Evolutionary conservation across 768 basidiomycete genomes (phyloP).

Genomic region (Leccinum disarticulatum): DNA sequence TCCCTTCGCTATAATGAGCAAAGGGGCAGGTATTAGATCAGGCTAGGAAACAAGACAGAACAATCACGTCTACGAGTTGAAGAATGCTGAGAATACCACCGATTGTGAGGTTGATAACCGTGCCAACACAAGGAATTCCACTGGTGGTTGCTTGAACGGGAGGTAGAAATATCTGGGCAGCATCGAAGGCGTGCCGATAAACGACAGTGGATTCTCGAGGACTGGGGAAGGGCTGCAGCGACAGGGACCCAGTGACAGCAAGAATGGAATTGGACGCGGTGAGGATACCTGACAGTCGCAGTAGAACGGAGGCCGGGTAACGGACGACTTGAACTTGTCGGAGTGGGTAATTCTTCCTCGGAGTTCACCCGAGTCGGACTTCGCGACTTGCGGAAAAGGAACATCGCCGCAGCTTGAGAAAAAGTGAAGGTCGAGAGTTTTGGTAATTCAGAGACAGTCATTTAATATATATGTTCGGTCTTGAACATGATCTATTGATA

Average conservation of each 20-base stretch:
- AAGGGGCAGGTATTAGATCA: not conserved
- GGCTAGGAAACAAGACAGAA: not conserved
- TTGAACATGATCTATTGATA: no score
- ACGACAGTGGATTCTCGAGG: not conserved
- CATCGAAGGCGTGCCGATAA: no score
- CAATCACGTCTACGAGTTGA: constrained; percentile 9
- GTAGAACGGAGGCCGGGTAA: not conserved
- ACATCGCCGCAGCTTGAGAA: no score
- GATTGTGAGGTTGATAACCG: constrained; percentile 4
- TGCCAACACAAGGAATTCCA: not conserved
- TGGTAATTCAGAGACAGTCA: no score
- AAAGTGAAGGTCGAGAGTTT: no score
- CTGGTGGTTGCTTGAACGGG: not conserved
- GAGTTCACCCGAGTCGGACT: no score
- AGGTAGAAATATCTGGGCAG: constrained; percentile 3
- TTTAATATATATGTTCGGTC: no score
- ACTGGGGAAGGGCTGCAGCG: not conserved
- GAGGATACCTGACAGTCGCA: not conserved
- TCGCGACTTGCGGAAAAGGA: no score
- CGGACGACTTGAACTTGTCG: not conserved
- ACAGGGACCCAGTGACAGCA: not conserved
- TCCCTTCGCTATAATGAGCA: not conserved
- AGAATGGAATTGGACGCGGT: not conserved
- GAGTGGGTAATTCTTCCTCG: no score
- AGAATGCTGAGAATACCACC: not conserved